These are phyloP conservation scores for Cucurbita maxima DNA, from an alignment of 306 rosid genomes.

Conservation along the genomic window DNA sequence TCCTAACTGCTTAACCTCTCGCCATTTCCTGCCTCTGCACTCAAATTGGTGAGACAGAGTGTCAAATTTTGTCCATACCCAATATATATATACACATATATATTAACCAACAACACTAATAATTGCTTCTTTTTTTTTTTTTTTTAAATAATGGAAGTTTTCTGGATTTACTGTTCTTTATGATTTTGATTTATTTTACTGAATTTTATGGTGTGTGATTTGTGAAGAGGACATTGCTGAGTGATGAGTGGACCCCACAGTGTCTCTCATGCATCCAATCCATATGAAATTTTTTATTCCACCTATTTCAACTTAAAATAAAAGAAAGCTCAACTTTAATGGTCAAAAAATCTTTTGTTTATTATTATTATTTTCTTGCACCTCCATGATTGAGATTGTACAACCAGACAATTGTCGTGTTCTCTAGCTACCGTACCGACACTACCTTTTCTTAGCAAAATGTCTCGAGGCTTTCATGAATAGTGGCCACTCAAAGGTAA, in stretches of 20 bases:
- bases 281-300: background rate
- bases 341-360: background rate
- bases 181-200: background rate
- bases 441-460: background rate
- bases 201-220: background rate
- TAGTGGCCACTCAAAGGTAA: background rate
- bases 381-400: slow-evolving; percentile 6
- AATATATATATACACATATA: background rate
- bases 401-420: background rate
- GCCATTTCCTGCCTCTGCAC: slow-evolving; percentile 3
- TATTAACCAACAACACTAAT: background rate
- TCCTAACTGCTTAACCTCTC: background rate
- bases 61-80: background rate
- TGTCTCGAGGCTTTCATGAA: background rate
- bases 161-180: background rate
- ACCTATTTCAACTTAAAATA: background rate
- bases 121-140: background rate
- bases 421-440: background rate
- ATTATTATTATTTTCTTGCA: background rate
- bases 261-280: slow-evolving; percentile 18
- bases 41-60: background rate
- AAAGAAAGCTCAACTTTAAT: background rate
- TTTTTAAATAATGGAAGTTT: background rate
- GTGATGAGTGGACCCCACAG: slow-evolving; percentile 22
- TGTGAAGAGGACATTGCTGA: slow-evolving; percentile 9